phyloP scores from a whole-genome alignment of 2,329 filamentous ascomycete genomes.

The Raffaelea ambrosiae region DNA sequence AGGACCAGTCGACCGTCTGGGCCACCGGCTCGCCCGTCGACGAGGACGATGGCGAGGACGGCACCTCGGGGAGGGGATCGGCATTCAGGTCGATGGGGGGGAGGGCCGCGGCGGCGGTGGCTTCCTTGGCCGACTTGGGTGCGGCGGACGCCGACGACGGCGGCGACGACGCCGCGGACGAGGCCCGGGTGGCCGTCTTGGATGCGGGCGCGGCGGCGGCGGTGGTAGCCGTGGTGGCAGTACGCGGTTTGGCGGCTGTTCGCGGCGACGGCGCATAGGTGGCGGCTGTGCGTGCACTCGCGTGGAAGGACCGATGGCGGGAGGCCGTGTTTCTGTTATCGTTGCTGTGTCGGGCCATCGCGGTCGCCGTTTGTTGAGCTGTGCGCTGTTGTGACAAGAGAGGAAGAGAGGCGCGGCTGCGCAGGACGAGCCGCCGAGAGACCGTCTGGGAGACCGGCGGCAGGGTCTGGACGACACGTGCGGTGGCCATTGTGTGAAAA shows the following conservation, averaged over 20 bases:
- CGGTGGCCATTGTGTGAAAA: constrained; percentile 3
- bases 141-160: neutral
- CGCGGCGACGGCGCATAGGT: no score
- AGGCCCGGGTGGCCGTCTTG: neutral
- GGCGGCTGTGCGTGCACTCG: neutral
- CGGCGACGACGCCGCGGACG: neutral
- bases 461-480: constrained; percentile 1
- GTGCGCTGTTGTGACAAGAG: no score
- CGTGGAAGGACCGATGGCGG: neutral
- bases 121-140: neutral
- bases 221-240: neutral
- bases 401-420: neutral
- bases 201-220: neutral
- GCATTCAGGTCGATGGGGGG: no score
- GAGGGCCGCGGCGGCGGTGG: neutral
- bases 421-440: neutral
- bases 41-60: neutral
- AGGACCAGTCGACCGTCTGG: constrained; percentile 61
- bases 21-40: constrained; percentile 8
- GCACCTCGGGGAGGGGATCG: constrained; percentile 1
- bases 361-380: no score
- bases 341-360: no score
- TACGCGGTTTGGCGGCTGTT: neutral
- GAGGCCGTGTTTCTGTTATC: no score
- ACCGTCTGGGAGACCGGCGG: neutral